These are phyloP conservation scores for Pythium phragmiticola DNA, from an alignment of 352 stramenopile species.

Conservation along the genomic window DNA sequence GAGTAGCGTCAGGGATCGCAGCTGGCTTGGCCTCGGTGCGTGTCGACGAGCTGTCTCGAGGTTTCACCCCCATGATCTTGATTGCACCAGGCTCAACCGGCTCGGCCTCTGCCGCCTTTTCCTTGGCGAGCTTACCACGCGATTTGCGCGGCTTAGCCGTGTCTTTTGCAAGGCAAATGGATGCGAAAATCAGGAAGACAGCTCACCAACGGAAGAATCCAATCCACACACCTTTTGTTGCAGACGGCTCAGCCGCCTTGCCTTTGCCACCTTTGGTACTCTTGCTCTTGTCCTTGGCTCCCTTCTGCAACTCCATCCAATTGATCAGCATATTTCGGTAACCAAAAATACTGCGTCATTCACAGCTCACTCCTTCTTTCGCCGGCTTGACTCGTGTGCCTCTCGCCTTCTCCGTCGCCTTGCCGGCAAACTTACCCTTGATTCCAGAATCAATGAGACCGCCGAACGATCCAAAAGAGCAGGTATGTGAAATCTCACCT, in stretches of 20 bases:
- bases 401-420: slow-evolving; percentile 16
- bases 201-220: not conserved
- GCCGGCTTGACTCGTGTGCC: slow-evolving; percentile 12
- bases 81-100: slow-evolving; percentile 41
- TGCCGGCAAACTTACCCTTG: slow-evolving; percentile 24
- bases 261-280: slow-evolving; percentile 18
- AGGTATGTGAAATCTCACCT: not conserved
- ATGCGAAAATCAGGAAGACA: not conserved
- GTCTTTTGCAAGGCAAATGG: slow-evolving; percentile 21
- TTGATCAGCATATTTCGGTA: not conserved
- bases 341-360: not conserved
- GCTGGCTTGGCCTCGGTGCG: not conserved
- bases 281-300: slow-evolving; percentile 21
- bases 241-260: not conserved
- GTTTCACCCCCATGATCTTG: slow-evolving; percentile 45
- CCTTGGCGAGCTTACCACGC: slow-evolving; percentile 35
- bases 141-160: slow-evolving; percentile 46
- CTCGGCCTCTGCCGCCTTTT: slow-evolving; percentile 22
- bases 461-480: not conserved
- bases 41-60: slow-evolving; percentile 2
- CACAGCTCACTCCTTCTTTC: slow-evolving; percentile 22
- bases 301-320: slow-evolving; percentile 1
- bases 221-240: slow-evolving; percentile 14
- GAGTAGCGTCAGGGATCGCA: not conserved
- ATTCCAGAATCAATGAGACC: not conserved